Evolutionary conservation across 768 basidiomycete species (phyloP).

Genomic region (Panellus pusillus): DNA sequence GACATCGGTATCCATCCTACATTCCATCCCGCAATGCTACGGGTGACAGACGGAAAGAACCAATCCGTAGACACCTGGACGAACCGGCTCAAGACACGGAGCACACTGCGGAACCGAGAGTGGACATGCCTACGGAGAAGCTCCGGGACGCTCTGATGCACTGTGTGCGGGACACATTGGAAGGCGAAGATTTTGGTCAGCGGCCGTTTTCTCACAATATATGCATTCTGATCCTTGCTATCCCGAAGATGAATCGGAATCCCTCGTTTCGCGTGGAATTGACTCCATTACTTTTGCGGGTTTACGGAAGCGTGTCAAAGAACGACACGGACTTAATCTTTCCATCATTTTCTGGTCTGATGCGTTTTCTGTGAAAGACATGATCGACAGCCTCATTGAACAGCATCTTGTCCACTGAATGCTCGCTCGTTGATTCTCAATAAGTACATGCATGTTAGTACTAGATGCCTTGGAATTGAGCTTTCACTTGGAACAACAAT

Average conservation of each 20-base stretch:
- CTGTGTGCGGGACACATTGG: conserved; percentile 9
- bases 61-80: not conserved
- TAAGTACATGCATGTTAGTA: too few relatives aligned
- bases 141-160: conserved; percentile 1
- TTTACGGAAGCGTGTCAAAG: conserved; percentile 6
- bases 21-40: not conserved
- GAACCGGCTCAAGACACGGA: not conserved
- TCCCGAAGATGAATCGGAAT: conserved; percentile 9
- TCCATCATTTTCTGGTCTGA: conserved; percentile 17
- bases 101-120: not conserved
- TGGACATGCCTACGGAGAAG: not conserved
- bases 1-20: conserved; percentile 12
- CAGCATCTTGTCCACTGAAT: too few relatives aligned
- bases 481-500: too few relatives aligned
- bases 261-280: conserved; percentile 3
- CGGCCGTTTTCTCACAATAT: not conserved
- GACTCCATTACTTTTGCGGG: conserved; percentile 13
- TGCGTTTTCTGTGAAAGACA: conserved; percentile 8
- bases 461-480: too few relatives aligned
- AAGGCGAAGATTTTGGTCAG: conserved; percentile 9
- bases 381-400: conserved; percentile 7
- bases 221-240: not conserved
- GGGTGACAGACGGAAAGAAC: not conserved
- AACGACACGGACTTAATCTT: conserved; percentile 4
- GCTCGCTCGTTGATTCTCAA: too few relatives aligned